Evolutionary conservation across 352 stramenopile genomes (phyloP).

Genomic region (Lagenidium giganteum): DNA sequence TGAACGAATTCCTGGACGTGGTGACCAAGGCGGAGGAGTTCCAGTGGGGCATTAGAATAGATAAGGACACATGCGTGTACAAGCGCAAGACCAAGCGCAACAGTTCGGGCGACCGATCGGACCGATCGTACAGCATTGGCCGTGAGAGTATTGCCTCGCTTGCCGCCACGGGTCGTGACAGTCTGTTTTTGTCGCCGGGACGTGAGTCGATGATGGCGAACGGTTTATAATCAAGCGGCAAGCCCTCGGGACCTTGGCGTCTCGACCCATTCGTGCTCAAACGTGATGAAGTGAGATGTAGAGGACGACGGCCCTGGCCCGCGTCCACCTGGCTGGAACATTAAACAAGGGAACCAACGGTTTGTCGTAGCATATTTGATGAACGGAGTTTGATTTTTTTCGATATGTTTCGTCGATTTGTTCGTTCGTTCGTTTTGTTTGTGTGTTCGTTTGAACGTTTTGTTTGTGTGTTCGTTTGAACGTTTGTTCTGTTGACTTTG

Average conservation of each 20-base stretch:
- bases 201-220: too few relatives aligned
- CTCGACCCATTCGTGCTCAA: neutral
- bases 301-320: too few relatives aligned
- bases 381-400: constrained; percentile 12
- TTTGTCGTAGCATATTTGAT: constrained; percentile 5
- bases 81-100: constrained; percentile 85
- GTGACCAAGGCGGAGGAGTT: constrained; percentile 83
- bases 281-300: neutral
- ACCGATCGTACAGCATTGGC: constrained; percentile 56
- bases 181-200: constrained; percentile 38
- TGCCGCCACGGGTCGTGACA: constrained; percentile 67
- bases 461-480: constrained; percentile 1
- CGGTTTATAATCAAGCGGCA: constrained; percentile 24
- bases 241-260: neutral
- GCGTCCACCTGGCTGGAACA: too few relatives aligned
- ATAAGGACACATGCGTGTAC: constrained; percentile 87
- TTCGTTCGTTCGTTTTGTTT: neutral
- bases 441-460: neutral
- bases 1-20: constrained; percentile 85
- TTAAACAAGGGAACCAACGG: constrained; percentile 1
- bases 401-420: neutral
- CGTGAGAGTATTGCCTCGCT: constrained; percentile 80
- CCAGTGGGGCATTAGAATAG: constrained; percentile 87
- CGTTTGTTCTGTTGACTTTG: neutral
- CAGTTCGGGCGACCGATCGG: constrained; percentile 5